Conservation (phyloP, 192 early-diverging fungal genomes). For the Funneliformis geosporum region DNA sequence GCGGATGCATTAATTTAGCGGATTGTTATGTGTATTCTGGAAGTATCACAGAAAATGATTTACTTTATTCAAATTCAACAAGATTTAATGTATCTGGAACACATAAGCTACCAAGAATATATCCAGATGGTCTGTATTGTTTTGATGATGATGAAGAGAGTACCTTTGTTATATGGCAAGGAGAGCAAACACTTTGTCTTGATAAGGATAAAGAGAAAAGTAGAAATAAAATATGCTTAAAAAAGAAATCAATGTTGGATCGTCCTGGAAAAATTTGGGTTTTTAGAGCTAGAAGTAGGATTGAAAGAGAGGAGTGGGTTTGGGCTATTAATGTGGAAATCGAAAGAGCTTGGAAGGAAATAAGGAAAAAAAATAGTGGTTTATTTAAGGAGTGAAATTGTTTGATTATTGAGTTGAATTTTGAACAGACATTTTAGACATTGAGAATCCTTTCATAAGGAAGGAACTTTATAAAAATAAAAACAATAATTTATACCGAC, state of each 20-base stretch:
- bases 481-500: too few relatives aligned
- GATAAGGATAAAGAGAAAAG: constrained; percentile 21
- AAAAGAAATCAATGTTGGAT: constrained; percentile 10
- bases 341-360: constrained; percentile 27
- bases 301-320: constrained; percentile 47
- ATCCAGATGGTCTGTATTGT: constrained; percentile 38
- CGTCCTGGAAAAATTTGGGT: constrained; percentile 20
- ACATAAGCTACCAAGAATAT: constrained; percentile 35
- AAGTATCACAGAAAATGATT: constrained; percentile 39
- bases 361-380: background rate
- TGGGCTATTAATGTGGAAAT: constrained; percentile 44
- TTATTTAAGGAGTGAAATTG: too few relatives aligned
- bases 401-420: too few relatives aligned
- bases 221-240: background rate
- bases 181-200: constrained; percentile 36
- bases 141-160: constrained; percentile 45
- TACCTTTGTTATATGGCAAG: constrained; percentile 46
- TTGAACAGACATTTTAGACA: too few relatives aligned
- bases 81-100: constrained; percentile 13
- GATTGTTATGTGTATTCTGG: constrained; percentile 49
- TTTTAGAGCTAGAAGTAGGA: constrained; percentile 35
- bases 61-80: constrained; percentile 35
- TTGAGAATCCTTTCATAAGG: too few relatives aligned
- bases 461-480: too few relatives aligned
- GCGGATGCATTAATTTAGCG: constrained; percentile 34